These are phyloP conservation scores for Blastobotrys proliferans DNA, from an alignment of 1,139 yeast genomes.

Conservation along the genomic window DNA sequence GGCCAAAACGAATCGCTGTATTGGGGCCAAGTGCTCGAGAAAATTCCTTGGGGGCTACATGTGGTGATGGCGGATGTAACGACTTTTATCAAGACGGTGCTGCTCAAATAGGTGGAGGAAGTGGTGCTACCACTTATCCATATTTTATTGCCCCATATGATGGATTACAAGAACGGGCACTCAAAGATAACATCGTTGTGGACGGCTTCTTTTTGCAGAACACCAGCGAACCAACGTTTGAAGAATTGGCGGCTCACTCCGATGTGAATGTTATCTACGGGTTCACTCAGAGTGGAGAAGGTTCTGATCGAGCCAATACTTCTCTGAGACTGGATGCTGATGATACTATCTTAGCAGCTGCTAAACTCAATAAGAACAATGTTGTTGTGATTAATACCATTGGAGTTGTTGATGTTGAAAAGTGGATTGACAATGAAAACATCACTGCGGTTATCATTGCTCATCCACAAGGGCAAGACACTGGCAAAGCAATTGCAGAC, in stretches of 20 bases:
- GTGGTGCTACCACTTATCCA: slow-evolving; percentile 12
- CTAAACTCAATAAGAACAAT: slow-evolving; percentile 49
- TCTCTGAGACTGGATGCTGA: slow-evolving; percentile 62
- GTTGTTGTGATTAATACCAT: slow-evolving; percentile 55
- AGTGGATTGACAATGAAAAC: slow-evolving; percentile 56
- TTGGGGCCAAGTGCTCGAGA: slow-evolving; percentile 11
- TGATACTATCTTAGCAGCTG: slow-evolving; percentile 46
- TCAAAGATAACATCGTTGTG: slow-evolving; percentile 20
- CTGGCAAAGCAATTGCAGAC: slow-evolving; percentile 46
- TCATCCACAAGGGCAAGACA: slow-evolving; percentile 57
- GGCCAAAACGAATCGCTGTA: slow-evolving; percentile 4
- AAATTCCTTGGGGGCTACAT: slow-evolving; percentile 7
- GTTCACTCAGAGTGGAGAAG: slow-evolving; percentile 49
- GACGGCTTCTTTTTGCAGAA: slow-evolving; percentile 27
- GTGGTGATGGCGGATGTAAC: slow-evolving; percentile 1
- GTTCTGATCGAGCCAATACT: slow-evolving; percentile 51
- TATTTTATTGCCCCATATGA: slow-evolving; percentile 14
- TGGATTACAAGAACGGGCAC: slow-evolving; percentile 16
- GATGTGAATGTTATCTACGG: slow-evolving; percentile 53
- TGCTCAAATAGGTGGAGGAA: slow-evolving; percentile 15
- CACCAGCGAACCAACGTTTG: slow-evolving; percentile 13
- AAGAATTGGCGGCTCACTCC: slow-evolving; percentile 36
- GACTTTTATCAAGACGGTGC: slow-evolving; percentile 19
- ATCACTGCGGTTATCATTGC: slow-evolving; percentile 54
- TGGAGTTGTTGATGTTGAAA: slow-evolving; percentile 57